These are phyloP conservation scores for Zygnema circumcarinatum DNA, from an alignment of 139 green algal genomes.

Conservation along the genomic window DNA sequence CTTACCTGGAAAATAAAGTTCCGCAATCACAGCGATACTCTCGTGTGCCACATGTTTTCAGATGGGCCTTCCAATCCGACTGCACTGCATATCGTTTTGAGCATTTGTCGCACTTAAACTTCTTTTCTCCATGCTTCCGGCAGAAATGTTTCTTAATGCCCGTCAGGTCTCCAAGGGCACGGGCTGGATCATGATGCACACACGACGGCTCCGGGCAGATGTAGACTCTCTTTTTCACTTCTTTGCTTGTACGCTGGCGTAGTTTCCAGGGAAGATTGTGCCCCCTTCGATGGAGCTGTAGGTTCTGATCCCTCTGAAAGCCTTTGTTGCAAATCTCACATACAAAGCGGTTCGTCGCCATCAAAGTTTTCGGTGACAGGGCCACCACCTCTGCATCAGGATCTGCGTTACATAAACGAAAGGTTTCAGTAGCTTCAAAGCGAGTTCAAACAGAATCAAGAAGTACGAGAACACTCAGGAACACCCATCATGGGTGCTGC, in stretches of 20 bases:
- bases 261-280: slow-evolving; percentile 64
- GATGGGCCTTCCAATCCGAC: slow-evolving; percentile 59
- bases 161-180: slow-evolving; percentile 57
- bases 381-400: slow-evolving; percentile 56
- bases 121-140: slow-evolving; percentile 63
- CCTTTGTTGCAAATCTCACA: slow-evolving; percentile 63
- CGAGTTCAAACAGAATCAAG: neutral
- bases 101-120: slow-evolving; percentile 63
- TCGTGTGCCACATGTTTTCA: slow-evolving; percentile 56
- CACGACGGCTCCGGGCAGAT: slow-evolving; percentile 55
- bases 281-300: slow-evolving; percentile 58
- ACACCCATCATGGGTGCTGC: neutral
- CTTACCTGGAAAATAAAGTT: slow-evolving; percentile 56
- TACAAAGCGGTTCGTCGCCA: slow-evolving; percentile 60
- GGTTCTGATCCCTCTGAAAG: slow-evolving; percentile 62
- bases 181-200: slow-evolving; percentile 52
- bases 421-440: neutral
- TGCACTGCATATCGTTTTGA: slow-evolving; percentile 58
- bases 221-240: slow-evolving; percentile 54
- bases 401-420: slow-evolving; percentile 45
- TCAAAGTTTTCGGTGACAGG: slow-evolving; percentile 44
- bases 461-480: neutral
- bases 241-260: slow-evolving; percentile 29
- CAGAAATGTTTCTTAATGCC: slow-evolving; percentile 63
- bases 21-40: slow-evolving; percentile 59